Evolutionary conservation across 2,329 filamentous ascomycete species (phyloP).

Genomic region (Zymoseptoria ardabiliae): DNA sequence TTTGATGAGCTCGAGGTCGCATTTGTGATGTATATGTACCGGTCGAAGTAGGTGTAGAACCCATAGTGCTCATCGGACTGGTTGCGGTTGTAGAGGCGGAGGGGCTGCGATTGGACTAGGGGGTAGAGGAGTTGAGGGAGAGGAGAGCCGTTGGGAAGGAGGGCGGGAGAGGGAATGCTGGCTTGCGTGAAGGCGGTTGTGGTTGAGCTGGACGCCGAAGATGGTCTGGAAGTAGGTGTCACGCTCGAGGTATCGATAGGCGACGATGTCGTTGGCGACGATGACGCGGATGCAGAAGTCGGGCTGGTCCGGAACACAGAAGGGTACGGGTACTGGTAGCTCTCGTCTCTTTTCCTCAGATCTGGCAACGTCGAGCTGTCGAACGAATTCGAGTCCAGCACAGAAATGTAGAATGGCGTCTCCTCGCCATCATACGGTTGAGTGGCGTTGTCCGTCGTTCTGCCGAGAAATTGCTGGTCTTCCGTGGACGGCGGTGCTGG

Average conservation of each 20-base stretch:
- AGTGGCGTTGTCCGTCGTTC: slow-evolving; percentile 70
- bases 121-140: slow-evolving; percentile 67
- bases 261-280: slow-evolving; percentile 36
- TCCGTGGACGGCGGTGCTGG: slow-evolving; percentile 54
- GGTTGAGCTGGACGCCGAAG: slow-evolving; percentile 32
- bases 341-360: slow-evolving; percentile 12
- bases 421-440: slow-evolving; percentile 71
- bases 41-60: slow-evolving; percentile 88
- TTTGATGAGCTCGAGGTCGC: slow-evolving; percentile 25
- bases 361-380: neutral
- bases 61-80: slow-evolving; percentile 78
- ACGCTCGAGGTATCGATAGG: neutral
- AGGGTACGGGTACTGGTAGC: slow-evolving; percentile 22
- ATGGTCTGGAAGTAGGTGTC: slow-evolving; percentile 4
- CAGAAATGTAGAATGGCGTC: slow-evolving; percentile 80
- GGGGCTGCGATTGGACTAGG: slow-evolving; percentile 60
- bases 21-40: slow-evolving; percentile 72
- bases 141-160: slow-evolving; percentile 63
- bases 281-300: neutral
- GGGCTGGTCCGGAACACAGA: neutral
- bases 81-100: slow-evolving; percentile 79
- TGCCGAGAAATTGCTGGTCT: slow-evolving; percentile 76
- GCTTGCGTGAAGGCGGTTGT: slow-evolving; percentile 42
- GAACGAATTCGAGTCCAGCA: slow-evolving; percentile 40
- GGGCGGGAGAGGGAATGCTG: slow-evolving; percentile 56